Base-by-base conservation (phyloP, 1,284 basidiomycete species). In the Trametes versicolor region DNA sequence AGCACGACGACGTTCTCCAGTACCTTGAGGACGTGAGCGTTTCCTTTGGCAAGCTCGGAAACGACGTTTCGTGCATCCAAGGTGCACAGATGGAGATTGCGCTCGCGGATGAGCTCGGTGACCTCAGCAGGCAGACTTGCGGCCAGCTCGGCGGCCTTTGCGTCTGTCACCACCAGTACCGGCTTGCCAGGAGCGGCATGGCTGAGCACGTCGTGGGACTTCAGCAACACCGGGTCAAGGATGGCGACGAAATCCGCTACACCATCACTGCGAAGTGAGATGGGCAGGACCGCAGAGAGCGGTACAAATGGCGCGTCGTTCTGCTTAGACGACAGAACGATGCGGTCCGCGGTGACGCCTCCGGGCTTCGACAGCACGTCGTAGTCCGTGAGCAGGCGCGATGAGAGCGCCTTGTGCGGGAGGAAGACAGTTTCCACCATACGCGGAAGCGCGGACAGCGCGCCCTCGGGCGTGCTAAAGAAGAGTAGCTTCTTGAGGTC, bases 291-390 rank as follows among this genome's bases (percentile, higher is more conserved):
- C 45, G 83, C 69, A 19, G 86, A 80, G 29, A 91, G 72, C 15
- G 90, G 87, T 12, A 85, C 60, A 60, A 76, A 76, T 21, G 63
- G 66, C 9, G 60, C 45, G 12, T 67, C 66, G 21, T 75, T 76
- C 0, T 74, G 75, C 64, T 82, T 83, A n/a, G 85, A 77, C 12
- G 85, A 81, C 27, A 94, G 78, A 7, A 91, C 68, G 55, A 92
- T 78, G 19, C 91, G 85, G 71, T 87, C 85, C 10, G 83, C 84
- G 5, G 83, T 81, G 58, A 93, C 81, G 13, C 89, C 92, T 48
- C 88, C 89, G n/a, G 83, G 80, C 69, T 85, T 88, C 25, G 89
- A 90, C 76, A 93, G 87, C 13, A 86, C 82, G 72, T 94, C 92
- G 72, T 89, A 78, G 64, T 89, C 86, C 10, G 85, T 85, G 47